These are phyloP conservation scores for Phytopythium montanum DNA, from an alignment of 352 stramenopile species.

Conservation along the genomic window DNA sequence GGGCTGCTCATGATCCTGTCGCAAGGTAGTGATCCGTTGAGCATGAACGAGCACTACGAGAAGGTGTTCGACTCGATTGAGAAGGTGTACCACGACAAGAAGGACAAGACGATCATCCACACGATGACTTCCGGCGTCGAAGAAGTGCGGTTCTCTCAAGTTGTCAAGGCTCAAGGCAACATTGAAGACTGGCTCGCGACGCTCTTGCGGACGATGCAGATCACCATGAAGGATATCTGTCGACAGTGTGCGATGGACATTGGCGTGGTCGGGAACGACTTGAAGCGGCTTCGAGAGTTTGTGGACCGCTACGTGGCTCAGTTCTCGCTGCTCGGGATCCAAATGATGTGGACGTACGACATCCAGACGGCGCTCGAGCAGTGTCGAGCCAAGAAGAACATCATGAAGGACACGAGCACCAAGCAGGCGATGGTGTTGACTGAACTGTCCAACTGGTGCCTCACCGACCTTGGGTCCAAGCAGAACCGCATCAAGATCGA, in stretches of 20 bases:
- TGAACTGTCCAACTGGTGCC: conserved; percentile 95
- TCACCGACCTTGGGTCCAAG: conserved; percentile 95
- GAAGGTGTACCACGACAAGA: conserved; percentile 97
- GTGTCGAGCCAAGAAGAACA: conserved; percentile 95
- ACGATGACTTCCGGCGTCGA: conserved; percentile 94
- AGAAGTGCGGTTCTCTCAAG: conserved; percentile 92
- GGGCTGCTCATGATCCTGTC: conserved; percentile 97
- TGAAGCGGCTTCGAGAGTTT: conserved; percentile 92
- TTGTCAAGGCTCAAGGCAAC: conserved; percentile 96
- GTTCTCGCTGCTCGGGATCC: conserved; percentile 94
- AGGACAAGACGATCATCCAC: conserved; percentile 96
- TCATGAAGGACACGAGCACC: conserved; percentile 96
- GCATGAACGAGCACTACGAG: conserved; percentile 99
- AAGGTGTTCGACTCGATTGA: conserved; percentile 99
- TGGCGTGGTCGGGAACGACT: conserved; percentile 85
- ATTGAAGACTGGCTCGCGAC: conserved; percentile 98
- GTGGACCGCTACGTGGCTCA: conserved; percentile 95
- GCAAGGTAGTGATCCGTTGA: conserved; percentile 95
- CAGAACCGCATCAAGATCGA: conserved; percentile 98
- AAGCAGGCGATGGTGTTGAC: conserved; percentile 93
- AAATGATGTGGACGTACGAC: conserved; percentile 97
- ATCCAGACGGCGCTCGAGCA: conserved; percentile 94
- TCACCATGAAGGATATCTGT: conserved; percentile 98
- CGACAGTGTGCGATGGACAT: conserved; percentile 93
- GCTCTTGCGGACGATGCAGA: conserved; percentile 93